Base-by-base conservation (phyloP, 139 green algal species). In the Micractinium conductrix region DNA sequence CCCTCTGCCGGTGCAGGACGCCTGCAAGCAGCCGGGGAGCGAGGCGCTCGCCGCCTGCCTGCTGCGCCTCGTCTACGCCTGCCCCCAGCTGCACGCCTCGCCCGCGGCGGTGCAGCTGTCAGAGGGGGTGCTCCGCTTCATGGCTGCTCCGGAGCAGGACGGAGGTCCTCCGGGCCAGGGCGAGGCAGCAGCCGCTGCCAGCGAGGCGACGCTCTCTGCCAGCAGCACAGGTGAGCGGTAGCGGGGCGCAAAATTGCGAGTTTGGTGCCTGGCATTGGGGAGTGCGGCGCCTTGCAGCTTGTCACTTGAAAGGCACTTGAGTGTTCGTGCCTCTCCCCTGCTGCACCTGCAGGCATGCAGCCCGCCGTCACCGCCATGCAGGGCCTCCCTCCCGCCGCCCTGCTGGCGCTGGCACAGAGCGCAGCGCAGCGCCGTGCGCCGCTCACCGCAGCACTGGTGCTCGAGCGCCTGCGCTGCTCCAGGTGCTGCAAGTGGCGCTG, bases 71-170 rank as follows among this genome's bases (percentile, higher is more conserved):
- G 17, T 84, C 26, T 67, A 65, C 53, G 65, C 74, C 65, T 70
- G 45, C 62, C 55, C 53, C 0, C 30, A 40, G 19, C 48, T 87
- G 62, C 53, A 87, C 68, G 10, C 12, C 48, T 69, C 35, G 7
- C 48, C 68, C 17, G n/a, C 70, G 30, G 73, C 78, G 26, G 9
- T 74, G 58, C 42, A 44, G 62, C 48, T 87, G 67, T 58, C 74
- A 10, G 83, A 87, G 50, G 80, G 65, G 38, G n/a, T 87, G 43
- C 73, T 87, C 33, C 62, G 73, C 50, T 70, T 73, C 71, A 37
- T 87, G 74, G 83, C 83, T 2, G 55, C 83, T 2, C 68, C 82
- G 21, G 45, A 85, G 35, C 38, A 33, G 38, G 76, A 82, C 21
- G 76, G 62, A 12, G 76, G 76, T 33, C 76, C 76, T 1, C 58